These are phyloP conservation scores for Starmerella sirachaensis DNA, from an alignment of 805 yeast species.

Conservation along the genomic window DNA sequence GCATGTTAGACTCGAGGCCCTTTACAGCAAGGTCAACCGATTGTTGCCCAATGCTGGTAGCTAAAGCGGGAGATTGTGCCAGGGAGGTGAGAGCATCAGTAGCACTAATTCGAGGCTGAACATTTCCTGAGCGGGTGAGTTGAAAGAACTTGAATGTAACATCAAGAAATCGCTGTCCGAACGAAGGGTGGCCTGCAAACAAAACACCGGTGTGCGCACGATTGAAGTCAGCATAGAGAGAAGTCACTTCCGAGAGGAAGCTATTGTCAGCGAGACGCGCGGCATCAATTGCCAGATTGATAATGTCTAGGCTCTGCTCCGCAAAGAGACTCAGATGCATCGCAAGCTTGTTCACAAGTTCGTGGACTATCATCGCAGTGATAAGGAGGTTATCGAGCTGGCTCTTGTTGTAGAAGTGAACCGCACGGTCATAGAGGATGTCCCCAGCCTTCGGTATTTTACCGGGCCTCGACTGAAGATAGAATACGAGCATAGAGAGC, in stretches of 20 bases:
- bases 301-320: constrained; percentile 48
- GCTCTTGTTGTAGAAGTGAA: constrained; percentile 46
- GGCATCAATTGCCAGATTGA: constrained; percentile 49
- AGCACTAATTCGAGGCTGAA: constrained; percentile 28
- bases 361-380: constrained; percentile 56
- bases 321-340: constrained; percentile 82
- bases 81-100: constrained; percentile 35
- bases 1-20: constrained; percentile 21
- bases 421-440: constrained; percentile 52
- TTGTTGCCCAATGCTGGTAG: constrained; percentile 25
- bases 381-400: constrained; percentile 74
- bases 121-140: constrained; percentile 23
- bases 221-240: constrained; percentile 32
- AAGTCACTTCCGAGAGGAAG: constrained; percentile 35
- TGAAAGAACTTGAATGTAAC: constrained; percentile 20
- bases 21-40: constrained; percentile 23
- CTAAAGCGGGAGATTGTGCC: constrained; percentile 28
- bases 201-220: constrained; percentile 46
- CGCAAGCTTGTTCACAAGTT: constrained; percentile 60
- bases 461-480: constrained; percentile 79
- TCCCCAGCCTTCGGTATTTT: constrained; percentile 77
- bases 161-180: constrained; percentile 37
- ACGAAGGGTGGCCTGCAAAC: constrained; percentile 52
- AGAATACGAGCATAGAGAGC: constrained; percentile 72
- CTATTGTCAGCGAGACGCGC: constrained; percentile 22